phyloP scores from a whole-genome alignment of 2,329 filamentous ascomycete species.

The Hirsutella thompsonii region DNA sequence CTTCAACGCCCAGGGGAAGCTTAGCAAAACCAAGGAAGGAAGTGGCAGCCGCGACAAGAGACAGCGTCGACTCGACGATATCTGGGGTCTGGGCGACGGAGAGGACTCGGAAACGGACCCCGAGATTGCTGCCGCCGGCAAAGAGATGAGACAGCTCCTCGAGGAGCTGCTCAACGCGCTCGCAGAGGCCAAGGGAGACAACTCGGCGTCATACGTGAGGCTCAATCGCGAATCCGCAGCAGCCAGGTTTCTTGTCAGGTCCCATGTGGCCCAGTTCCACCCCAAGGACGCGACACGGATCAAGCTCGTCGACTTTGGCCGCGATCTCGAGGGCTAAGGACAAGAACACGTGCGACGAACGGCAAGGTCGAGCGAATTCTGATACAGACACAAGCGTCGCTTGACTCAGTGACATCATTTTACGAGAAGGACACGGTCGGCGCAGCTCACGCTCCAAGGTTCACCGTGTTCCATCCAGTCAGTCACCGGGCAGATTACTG shows the following conservation, averaged over 20 bases:
- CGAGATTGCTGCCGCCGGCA: slow-evolving; percentile 35
- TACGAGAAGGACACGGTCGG: too few relatives aligned
- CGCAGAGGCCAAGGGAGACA: slow-evolving; percentile 39
- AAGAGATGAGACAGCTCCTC: slow-evolving; percentile 46
- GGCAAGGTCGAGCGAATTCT: too few relatives aligned
- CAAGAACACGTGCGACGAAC: too few relatives aligned
- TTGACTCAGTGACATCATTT: too few relatives aligned
- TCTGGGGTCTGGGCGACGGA: slow-evolving; percentile 34
- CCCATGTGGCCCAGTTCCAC: slow-evolving; percentile 54
- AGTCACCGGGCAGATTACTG: too few relatives aligned
- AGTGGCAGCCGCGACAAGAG: slow-evolving; percentile 31
- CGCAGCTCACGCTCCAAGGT: too few relatives aligned
- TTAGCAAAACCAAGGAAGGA: slow-evolving; percentile 31
- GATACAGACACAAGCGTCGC: too few relatives aligned
- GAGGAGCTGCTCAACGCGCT: slow-evolving; percentile 48
- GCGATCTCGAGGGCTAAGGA: slow-evolving; percentile 42
- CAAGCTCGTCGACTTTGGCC: slow-evolving; percentile 50
- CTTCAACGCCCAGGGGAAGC: slow-evolving; percentile 46
- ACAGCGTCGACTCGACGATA: slow-evolving; percentile 50
- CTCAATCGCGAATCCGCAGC: slow-evolving; percentile 49
- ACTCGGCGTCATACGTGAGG: slow-evolving; percentile 42
- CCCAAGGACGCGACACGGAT: slow-evolving; percentile 47
- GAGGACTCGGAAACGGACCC: slow-evolving; percentile 19
- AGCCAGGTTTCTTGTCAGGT: slow-evolving; percentile 49
- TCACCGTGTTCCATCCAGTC: too few relatives aligned